Conservation (phyloP, 176 grass and related monocot species). For the bread wheat (Triticum aestivum) region DNA sequence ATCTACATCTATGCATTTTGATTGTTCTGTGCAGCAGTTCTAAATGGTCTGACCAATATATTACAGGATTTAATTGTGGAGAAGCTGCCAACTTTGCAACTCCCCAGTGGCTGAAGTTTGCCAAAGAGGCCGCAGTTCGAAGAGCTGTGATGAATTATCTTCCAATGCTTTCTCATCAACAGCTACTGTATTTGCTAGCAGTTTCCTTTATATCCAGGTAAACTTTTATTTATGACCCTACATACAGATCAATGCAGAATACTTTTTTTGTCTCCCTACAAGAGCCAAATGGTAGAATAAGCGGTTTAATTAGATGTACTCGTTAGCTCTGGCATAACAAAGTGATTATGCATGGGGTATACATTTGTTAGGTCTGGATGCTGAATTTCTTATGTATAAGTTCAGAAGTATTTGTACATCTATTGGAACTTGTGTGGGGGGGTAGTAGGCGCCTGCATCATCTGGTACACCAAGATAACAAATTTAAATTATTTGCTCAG, state of each 20-base stretch:
- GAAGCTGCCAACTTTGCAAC: constrained; percentile 99
- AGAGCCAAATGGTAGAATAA: neutral
- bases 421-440: neutral
- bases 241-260: neutral
- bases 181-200: constrained; percentile 88
- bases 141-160: constrained; percentile 99
- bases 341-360: constrained; percentile 2
- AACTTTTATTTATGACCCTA: neutral
- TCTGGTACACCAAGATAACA: neutral
- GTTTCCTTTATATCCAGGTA: constrained; percentile 97
- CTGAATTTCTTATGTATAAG: neutral
- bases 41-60: constrained; percentile 22
- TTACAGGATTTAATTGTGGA: constrained; percentile 93
- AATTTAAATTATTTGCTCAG: neutral
- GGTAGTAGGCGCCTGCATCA: neutral
- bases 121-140: constrained; percentile 89
- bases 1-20: neutral
- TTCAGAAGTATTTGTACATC: neutral
- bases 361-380: neutral
- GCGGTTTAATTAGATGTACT: constrained; percentile 6
- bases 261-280: neutral
- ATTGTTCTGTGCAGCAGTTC: neutral
- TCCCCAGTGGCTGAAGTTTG: constrained; percentile 92
- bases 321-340: neutral
- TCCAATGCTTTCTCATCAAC: constrained; percentile 99